phyloP scores from a whole-genome alignment of 306 rosid genomes.

The Vigna unguiculata region DNA sequence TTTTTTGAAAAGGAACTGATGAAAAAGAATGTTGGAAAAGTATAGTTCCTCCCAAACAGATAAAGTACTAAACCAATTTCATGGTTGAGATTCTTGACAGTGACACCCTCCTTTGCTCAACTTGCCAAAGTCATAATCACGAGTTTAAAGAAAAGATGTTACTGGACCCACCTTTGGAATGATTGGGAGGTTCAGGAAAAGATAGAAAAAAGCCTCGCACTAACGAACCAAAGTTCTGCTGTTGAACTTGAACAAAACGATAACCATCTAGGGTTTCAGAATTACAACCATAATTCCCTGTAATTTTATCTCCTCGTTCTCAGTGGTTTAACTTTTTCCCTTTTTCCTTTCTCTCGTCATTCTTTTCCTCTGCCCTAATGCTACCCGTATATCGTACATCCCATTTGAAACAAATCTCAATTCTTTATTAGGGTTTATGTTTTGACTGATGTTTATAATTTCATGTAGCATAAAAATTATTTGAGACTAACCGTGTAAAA shows the following conservation, averaged over 20 bases:
- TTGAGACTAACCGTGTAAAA: neutral
- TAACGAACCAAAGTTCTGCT: slow-evolving; percentile 22
- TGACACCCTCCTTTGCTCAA: slow-evolving; percentile 50
- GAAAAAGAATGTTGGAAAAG: slow-evolving; percentile 49
- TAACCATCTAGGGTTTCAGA: slow-evolving; percentile 21
- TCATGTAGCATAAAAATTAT: neutral
- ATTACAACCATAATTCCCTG: neutral
- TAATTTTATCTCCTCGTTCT: neutral
- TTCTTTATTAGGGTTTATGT: neutral
- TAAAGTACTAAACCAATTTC: slow-evolving; percentile 44
- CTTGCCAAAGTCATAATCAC: slow-evolving; percentile 57
- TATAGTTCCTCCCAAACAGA: slow-evolving; percentile 43
- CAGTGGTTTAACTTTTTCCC: slow-evolving; percentile 10
- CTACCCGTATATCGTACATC: neutral
- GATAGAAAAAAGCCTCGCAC: neutral
- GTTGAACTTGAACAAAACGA: slow-evolving; percentile 1
- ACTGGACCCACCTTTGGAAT: slow-evolving; percentile 54
- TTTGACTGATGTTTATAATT: no score
- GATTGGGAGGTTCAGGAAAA: slow-evolving; percentile 38
- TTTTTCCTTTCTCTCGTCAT: neutral
- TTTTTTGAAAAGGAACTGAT: neutral
- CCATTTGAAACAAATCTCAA: neutral
- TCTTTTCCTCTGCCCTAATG: neutral
- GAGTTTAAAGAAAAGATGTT: slow-evolving; percentile 45
- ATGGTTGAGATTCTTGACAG: slow-evolving; percentile 55